phyloP scores from a whole-genome alignment of 1,139 yeast genomes.

The Taphrina wiesneri region DNA sequence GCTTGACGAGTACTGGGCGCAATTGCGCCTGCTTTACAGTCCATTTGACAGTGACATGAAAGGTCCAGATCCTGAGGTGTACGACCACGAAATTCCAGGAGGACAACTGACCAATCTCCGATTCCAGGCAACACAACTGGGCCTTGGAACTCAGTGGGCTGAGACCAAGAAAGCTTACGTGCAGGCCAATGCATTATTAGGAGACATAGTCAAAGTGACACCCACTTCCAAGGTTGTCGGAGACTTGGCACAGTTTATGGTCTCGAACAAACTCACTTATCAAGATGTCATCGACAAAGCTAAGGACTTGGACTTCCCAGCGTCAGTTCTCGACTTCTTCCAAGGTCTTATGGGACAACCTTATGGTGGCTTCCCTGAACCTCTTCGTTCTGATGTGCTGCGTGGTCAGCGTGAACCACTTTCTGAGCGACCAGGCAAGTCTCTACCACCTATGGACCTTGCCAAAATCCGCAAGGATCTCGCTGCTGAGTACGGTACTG shows the following conservation, averaged over 20 bases:
- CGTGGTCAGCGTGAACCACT: constrained; percentile 88
- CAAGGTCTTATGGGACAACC: constrained; percentile 99
- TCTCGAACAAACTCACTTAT: constrained; percentile 79
- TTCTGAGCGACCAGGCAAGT: constrained; percentile 85
- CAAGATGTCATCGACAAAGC: constrained; percentile 89
- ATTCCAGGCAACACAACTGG: constrained; percentile 99
- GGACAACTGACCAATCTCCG: constrained; percentile 96
- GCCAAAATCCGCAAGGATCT: constrained; percentile 69
- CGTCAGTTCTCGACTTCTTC: constrained; percentile 94
- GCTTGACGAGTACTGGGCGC: constrained; percentile 95
- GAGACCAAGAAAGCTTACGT: constrained; percentile 93
- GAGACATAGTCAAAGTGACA: constrained; percentile 96
- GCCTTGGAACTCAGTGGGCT: constrained; percentile 92
- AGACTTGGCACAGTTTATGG: constrained; percentile 98
- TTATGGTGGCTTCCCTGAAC: constrained; percentile 99
- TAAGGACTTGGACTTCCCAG: constrained; percentile 92
- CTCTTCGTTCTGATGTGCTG: constrained; percentile 84
- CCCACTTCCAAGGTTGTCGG: constrained; percentile 99
- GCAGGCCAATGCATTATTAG: constrained; percentile 83
- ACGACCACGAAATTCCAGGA: constrained; percentile 98
- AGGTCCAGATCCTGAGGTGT: constrained; percentile 99
- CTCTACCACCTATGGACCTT: constrained; percentile 79
- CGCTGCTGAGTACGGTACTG: constrained; percentile 54
- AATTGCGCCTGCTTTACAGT: constrained; percentile 92
- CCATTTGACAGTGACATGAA: constrained; percentile 97